Evolutionary conservation across 2,329 filamentous ascomycete species (phyloP).

Genomic region (Botrytis medusae): DNA sequence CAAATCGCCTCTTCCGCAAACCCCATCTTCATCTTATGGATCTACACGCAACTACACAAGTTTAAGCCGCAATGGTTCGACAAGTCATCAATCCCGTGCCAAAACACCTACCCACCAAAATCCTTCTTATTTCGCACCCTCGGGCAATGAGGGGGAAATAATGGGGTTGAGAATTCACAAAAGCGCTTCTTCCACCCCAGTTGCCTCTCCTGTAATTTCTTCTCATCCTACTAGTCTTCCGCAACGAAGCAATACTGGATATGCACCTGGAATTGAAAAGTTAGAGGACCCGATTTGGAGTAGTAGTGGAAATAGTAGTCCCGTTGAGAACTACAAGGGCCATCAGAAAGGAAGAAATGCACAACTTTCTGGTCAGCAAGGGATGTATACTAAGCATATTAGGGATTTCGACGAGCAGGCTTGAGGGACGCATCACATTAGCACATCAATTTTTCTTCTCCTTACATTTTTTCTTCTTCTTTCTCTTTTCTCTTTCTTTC

Average conservation of each 20-base stretch:
- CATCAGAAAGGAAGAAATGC: conserved; percentile 1
- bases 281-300: conserved; percentile 7
- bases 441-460: background rate
- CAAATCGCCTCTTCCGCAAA: conserved; percentile 7
- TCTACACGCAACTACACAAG: background rate
- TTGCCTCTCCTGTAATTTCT: background rate
- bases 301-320: background rate
- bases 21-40: background rate
- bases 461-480: background rate
- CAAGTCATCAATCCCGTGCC: background rate
- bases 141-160: background rate
- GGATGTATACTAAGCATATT: background rate
- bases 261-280: conserved; percentile 14
- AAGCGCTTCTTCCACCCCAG: background rate
- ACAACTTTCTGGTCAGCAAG: background rate
- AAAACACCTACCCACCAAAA: background rate
- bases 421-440: background rate
- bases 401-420: conserved; percentile 12
- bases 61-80: background rate
- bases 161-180: conserved; percentile 10
- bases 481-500: background rate
- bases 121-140: background rate
- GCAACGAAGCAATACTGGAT: conserved; percentile 4
- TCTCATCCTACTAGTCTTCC: background rate
- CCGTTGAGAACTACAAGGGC: background rate